Evolutionary conservation across 73 alveolate genomes (phyloP).

Genomic region (Uronychia setigera): DNA sequence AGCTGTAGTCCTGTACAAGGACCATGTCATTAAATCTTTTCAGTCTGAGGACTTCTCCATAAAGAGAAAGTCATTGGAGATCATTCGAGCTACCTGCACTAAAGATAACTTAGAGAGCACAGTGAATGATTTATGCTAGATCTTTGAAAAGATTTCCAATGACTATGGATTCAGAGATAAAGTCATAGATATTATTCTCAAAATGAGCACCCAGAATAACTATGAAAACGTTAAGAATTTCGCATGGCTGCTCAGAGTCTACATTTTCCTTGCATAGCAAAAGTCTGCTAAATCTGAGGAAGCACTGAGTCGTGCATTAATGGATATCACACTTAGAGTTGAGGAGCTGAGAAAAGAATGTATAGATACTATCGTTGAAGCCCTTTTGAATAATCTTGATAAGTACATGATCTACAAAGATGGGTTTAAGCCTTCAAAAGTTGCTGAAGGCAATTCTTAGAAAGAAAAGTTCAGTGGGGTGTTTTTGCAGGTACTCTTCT

Average conservation of each 20-base stretch:
- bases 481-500: neutral
- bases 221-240: constrained; percentile 20
- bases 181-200: constrained; percentile 25
- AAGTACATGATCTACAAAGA: neutral
- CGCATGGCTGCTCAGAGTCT: constrained; percentile 28
- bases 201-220: constrained; percentile 15
- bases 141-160: constrained; percentile 3
- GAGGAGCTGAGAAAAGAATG: constrained; percentile 19
- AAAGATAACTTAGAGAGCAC: constrained; percentile 31
- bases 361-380: constrained; percentile 2
- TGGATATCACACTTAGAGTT: constrained; percentile 17
- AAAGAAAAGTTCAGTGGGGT: constrained; percentile 5
- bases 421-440: neutral
- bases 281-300: constrained; percentile 4
- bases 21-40: constrained; percentile 22
- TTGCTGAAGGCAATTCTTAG: neutral
- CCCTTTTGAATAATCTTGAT: neutral
- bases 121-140: constrained; percentile 26
- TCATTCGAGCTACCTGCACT: constrained; percentile 31
- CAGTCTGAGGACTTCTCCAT: constrained; percentile 47
- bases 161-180: constrained; percentile 31
- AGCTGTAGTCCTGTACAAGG: constrained; percentile 3
- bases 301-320: constrained; percentile 1
- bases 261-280: neutral
- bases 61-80: constrained; percentile 43